These are phyloP conservation scores for Nemania bipapillata DNA, from an alignment of 2,329 filamentous ascomycete species.

Conservation along the genomic window DNA sequence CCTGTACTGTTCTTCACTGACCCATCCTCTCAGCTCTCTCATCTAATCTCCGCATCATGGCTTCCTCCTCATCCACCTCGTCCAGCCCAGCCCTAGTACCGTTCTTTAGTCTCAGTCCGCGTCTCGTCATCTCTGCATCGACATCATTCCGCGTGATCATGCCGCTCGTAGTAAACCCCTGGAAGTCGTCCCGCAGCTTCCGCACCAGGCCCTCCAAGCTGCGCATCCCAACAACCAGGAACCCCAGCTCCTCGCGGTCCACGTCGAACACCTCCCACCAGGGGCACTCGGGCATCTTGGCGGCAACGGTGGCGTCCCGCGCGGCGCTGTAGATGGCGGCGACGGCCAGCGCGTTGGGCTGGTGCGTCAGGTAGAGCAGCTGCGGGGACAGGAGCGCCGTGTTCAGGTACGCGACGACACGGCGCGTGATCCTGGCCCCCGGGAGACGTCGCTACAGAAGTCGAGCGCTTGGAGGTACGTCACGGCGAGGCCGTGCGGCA, in stretches of 20 bases:
- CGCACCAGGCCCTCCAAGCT: slow-evolving; percentile 78
- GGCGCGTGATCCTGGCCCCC: slow-evolving; percentile 67
- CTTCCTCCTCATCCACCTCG: slow-evolving; percentile 56
- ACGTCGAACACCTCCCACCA: slow-evolving; percentile 99
- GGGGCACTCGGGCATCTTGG: slow-evolving; percentile 81
- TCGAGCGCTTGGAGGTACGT: slow-evolving; percentile 93
- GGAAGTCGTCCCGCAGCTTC: slow-evolving; percentile 67
- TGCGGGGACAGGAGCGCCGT: slow-evolving; percentile 86
- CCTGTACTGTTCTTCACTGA: slow-evolving; percentile 13
- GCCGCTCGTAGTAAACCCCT: slow-evolving; percentile 56
- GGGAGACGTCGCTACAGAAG: slow-evolving; percentile 58
- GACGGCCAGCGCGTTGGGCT: slow-evolving; percentile 84
- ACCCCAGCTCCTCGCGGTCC: slow-evolving; percentile 92
- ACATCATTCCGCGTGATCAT: slow-evolving; percentile 70
- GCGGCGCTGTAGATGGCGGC: slow-evolving; percentile 92
- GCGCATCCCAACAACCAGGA: slow-evolving; percentile 84
- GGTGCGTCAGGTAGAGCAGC: slow-evolving; percentile 89
- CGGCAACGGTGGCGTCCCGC: slow-evolving; percentile 69
- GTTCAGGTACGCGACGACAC: slow-evolving; percentile 83
- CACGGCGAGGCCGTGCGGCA: slow-evolving; percentile 86
- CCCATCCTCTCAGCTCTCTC: slow-evolving; percentile 50
- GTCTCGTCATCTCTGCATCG: slow-evolving; percentile 68
- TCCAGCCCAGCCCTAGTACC: slow-evolving; percentile 38
- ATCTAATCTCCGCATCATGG: slow-evolving; percentile 58
- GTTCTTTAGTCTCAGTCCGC: slow-evolving; percentile 55